phyloP scores from a whole-genome alignment of 257 asterid genomes.

The Linderniella brevidens region DNA sequence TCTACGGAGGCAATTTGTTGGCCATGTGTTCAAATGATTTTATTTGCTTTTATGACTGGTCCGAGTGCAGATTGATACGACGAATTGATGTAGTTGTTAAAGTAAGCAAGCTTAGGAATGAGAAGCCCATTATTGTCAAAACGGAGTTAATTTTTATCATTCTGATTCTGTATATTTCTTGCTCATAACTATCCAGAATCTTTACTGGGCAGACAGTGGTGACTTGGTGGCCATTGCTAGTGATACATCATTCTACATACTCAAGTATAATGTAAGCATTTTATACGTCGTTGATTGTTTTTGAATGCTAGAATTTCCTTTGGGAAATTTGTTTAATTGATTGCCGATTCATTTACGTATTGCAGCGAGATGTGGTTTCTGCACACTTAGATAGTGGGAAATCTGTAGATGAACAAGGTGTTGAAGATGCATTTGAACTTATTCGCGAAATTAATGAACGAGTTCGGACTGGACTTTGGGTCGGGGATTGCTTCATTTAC shows the following conservation, averaged over 20 bases:
- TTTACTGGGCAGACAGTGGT: slow-evolving; percentile 96
- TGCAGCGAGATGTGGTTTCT: slow-evolving; percentile 92
- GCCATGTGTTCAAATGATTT: slow-evolving; percentile 96
- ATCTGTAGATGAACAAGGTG: slow-evolving; percentile 84
- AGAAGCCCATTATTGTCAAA: too few relatives aligned
- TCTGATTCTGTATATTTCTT: slow-evolving; percentile 1
- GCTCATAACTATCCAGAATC: slow-evolving; percentile 34
- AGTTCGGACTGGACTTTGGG: slow-evolving; percentile 95
- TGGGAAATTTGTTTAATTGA: slow-evolving; percentile 9
- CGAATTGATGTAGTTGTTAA: slow-evolving; percentile 90
- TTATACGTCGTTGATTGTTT: not conserved
- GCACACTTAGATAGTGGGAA: slow-evolving; percentile 83
- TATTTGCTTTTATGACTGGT: slow-evolving; percentile 92
- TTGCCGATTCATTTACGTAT: slow-evolving; percentile 12
- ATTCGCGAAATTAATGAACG: slow-evolving; percentile 91
- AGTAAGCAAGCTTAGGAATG: slow-evolving; percentile 24
- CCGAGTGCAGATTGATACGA: slow-evolving; percentile 87
- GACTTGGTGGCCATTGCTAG: slow-evolving; percentile 82
- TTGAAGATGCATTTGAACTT: slow-evolving; percentile 96
- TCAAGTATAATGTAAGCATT: slow-evolving; percentile 54
- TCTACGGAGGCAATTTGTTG: slow-evolving; percentile 77
- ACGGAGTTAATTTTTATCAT: too few relatives aligned
- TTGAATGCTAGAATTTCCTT: not conserved
- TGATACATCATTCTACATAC: slow-evolving; percentile 73
- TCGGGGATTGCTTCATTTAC: slow-evolving; percentile 97